Evolutionary conservation across 257 asterid genomes (phyloP).

Genomic region (Paulownia fortunei): DNA sequence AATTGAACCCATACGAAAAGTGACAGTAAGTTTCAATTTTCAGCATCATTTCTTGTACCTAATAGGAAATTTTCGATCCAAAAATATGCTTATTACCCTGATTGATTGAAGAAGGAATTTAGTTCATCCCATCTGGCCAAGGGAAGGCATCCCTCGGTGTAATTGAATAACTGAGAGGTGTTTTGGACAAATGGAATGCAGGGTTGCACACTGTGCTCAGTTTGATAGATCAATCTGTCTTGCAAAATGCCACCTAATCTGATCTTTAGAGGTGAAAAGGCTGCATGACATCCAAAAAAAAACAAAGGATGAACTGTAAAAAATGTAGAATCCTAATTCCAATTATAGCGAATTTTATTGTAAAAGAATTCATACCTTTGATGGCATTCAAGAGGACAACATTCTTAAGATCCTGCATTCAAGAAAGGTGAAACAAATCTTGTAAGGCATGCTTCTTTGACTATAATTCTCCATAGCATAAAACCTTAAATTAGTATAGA

Average conservation of each 20-base stretch:
- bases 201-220: constrained; percentile 41
- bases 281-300: constrained; percentile 40
- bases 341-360: too few relatives aligned
- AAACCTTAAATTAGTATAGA: too few relatives aligned
- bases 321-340: too few relatives aligned
- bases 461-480: too few relatives aligned
- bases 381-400: background rate
- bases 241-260: constrained; percentile 76
- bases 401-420: background rate
- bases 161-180: constrained; percentile 51
- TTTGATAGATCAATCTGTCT: constrained; percentile 68
- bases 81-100: constrained; percentile 49
- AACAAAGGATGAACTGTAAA: background rate
- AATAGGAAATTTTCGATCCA: too few relatives aligned
- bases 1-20: background rate
- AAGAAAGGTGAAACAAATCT: background rate
- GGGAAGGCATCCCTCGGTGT: constrained; percentile 62
- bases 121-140: constrained; percentile 79
- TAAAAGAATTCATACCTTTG: background rate
- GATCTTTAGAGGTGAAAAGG: constrained; percentile 71
- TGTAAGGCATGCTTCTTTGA: too few relatives aligned
- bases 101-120: constrained; percentile 55
- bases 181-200: constrained; percentile 53
- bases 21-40: background rate
- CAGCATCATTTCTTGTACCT: too few relatives aligned